These are phyloP conservation scores for Boletus vermiculosoides DNA, from an alignment of 768 basidiomycete genomes.

Conservation along the genomic window DNA sequence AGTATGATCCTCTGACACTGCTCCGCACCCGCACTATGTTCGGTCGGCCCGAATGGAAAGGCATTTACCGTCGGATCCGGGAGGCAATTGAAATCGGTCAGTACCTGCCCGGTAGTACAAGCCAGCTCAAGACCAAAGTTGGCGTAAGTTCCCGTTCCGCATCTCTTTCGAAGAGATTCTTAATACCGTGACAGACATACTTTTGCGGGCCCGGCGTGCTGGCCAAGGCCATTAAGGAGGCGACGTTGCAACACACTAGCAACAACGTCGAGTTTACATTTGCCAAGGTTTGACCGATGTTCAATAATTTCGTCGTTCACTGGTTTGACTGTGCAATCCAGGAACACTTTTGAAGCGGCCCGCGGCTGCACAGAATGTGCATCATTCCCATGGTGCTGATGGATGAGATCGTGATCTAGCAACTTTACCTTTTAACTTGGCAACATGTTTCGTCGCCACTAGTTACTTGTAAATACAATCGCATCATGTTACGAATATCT, in stretches of 20 bases:
- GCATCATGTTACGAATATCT: neutral
- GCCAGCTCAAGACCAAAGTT: constrained; percentile 80
- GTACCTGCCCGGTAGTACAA: constrained; percentile 76
- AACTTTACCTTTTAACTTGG: neutral
- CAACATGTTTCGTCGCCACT: neutral
- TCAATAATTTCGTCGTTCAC: neutral
- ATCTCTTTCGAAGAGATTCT: neutral
- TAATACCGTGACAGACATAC: constrained; percentile 57
- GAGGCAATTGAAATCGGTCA: constrained; percentile 78
- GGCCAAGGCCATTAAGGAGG: constrained; percentile 74
- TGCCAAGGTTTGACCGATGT: constrained; percentile 63
- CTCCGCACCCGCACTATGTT: constrained; percentile 88
- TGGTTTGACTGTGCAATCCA: constrained; percentile 2
- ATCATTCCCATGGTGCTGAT: neutral
- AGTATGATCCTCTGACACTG: constrained; percentile 86
- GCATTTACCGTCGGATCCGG: constrained; percentile 72
- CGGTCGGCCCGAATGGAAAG: constrained; percentile 87
- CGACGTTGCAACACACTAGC: constrained; percentile 54
- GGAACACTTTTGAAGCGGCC: constrained; percentile 18
- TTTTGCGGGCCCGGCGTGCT: constrained; percentile 83
- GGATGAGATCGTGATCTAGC: neutral
- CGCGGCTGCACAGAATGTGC: neutral
- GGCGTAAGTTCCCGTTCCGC: constrained; percentile 53
- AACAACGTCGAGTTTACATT: constrained; percentile 71
- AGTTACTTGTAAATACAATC: neutral